Conservation (phyloP, 192 early-diverging fungal genomes). For the Gonapodya prolifera region DNA sequence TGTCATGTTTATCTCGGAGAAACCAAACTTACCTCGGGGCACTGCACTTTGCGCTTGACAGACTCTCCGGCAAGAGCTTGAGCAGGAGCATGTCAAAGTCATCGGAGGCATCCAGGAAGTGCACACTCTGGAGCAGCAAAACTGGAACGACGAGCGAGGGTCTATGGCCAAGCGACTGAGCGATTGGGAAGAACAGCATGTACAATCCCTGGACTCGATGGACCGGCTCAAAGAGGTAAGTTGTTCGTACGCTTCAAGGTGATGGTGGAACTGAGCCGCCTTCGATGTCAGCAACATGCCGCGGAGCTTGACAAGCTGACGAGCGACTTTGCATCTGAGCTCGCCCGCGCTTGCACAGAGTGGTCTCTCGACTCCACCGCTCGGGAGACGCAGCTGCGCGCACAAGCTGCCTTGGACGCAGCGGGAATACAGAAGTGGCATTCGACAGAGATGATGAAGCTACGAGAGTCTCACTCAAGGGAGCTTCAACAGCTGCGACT, state of each 20-base stretch:
- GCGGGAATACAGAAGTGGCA: constrained; percentile 23
- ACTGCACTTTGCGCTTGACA: too few species aligned
- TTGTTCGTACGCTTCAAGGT: neutral
- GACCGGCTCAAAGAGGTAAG: neutral
- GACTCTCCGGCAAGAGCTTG: neutral
- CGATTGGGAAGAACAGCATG: neutral
- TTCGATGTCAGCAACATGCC: neutral
- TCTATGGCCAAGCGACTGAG: neutral
- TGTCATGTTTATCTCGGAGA: neutral
- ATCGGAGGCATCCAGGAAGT: neutral
- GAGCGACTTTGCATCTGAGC: neutral
- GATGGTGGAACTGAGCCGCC: neutral
- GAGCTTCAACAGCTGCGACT: constrained; percentile 22
- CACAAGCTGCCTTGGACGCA: constrained; percentile 20
- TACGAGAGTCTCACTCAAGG: constrained; percentile 18
- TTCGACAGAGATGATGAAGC: constrained; percentile 14
- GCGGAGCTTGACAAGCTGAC: neutral
- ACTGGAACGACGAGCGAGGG: neutral
- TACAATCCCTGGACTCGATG: neutral
- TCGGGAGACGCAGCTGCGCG: constrained; percentile 31
- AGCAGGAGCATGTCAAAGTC: neutral
- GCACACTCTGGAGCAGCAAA: neutral
- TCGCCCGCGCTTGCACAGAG: neutral
- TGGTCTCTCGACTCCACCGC: constrained; percentile 6
- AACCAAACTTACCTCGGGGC: too few species aligned